phyloP scores from a whole-genome alignment of 2,329 filamentous ascomycete species.

The Lasiodiplodia hormozganensis region DNA sequence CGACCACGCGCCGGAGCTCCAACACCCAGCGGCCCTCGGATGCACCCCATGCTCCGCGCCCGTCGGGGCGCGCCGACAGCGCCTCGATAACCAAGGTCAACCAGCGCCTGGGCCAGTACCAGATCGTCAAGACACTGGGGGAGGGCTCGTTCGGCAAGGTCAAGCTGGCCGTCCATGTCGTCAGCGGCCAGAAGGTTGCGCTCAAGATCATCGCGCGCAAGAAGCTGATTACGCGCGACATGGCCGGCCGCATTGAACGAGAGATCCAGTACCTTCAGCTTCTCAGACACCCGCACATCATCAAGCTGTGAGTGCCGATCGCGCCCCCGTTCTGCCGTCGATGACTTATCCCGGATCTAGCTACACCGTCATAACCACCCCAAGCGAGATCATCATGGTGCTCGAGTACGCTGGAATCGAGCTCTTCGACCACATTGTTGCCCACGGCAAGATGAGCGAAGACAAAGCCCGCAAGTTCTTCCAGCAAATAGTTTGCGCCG shows the following conservation, averaged over 20 bases:
- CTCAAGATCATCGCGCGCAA: conserved; percentile 97
- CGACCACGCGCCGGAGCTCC: conserved; percentile 33
- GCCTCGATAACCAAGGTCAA: conserved; percentile 63
- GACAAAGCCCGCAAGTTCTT: conserved; percentile 96
- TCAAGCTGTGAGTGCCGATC: conserved; percentile 79
- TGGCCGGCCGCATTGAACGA: conserved; percentile 95
- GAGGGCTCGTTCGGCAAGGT: conserved; percentile 99
- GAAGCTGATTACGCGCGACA: conserved; percentile 95
- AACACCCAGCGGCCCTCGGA: conserved; percentile 30
- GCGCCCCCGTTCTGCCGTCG: not conserved
- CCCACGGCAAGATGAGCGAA: conserved; percentile 90
- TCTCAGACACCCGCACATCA: conserved; percentile 95
- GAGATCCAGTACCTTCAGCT: conserved; percentile 98
- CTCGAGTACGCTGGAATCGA: conserved; percentile 96
- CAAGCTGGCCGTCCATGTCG: conserved; percentile 91
- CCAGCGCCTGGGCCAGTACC: conserved; percentile 91
- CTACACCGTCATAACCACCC: conserved; percentile 95
- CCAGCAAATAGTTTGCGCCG: conserved; percentile 97
- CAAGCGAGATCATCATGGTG: conserved; percentile 97
- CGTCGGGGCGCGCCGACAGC: conserved; percentile 18
- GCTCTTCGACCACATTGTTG: conserved; percentile 97
- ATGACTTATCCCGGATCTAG: conserved; percentile 51
- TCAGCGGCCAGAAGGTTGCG: conserved; percentile 93
- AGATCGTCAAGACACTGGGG: conserved; percentile 85
- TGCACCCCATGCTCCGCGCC: conserved; percentile 31